A percentile compares a stretch with the other conserved stretches of the same genome.
These are phyloP conservation scores for Mucor sp. DNA, from an alignment of 371 early-diverging fungal genomes.

Conservation along the genomic window DNA sequence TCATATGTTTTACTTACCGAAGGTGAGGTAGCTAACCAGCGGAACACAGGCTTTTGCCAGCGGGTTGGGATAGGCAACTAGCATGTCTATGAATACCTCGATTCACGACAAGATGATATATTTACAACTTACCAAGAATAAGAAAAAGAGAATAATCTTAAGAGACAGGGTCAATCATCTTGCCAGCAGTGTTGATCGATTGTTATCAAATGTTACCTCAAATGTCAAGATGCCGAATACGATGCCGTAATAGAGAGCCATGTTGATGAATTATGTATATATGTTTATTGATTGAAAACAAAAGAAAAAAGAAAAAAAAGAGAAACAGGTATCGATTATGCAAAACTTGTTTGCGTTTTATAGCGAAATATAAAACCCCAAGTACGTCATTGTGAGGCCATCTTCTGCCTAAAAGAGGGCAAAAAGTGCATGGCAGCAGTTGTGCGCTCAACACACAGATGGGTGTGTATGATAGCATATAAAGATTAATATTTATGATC, in stretches of 20 bases:
- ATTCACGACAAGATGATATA: too few relatives aligned
- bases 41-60: conserved; percentile 57
- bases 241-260: conserved; percentile 51
- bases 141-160: conserved; percentile 50
- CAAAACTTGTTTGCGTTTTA: background rate
- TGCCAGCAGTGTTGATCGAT: background rate
- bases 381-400: conserved; percentile 9
- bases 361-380: background rate
- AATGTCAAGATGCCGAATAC: conserved; percentile 39
- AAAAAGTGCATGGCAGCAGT: background rate
- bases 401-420: background rate
- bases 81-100: too few relatives aligned
- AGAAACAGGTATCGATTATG: background rate
- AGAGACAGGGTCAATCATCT: background rate
- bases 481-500: too few relatives aligned
- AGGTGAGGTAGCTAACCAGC: conserved; percentile 50
- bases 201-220: conserved; percentile 31
- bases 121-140: conserved; percentile 30
- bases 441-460: too few relatives aligned
- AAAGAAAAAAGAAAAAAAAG: conserved; percentile 3
- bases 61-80: conserved; percentile 56
- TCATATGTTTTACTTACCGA: conserved; percentile 20
- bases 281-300: background rate
- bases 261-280: background rate
- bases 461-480: too few relatives aligned